Evolutionary conservation across 2,329 filamentous ascomycete genomes (phyloP).

Genomic region (Samsoniella hepiali): DNA sequence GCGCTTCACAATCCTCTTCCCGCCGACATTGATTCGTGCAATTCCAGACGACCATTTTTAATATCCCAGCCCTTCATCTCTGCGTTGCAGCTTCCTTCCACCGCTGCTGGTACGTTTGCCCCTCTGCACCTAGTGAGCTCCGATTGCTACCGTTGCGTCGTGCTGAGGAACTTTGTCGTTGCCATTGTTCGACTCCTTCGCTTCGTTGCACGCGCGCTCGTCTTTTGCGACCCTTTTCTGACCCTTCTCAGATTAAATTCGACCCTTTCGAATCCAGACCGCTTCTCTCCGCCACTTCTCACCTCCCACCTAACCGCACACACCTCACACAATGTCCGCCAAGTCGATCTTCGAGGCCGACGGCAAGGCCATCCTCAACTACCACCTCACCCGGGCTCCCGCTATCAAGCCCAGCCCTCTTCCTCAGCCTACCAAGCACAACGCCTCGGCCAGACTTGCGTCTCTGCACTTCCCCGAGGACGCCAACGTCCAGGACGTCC

Average conservation of each 20-base stretch:
- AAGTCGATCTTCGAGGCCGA: constrained; percentile 99
- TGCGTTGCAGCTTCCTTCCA: not conserved
- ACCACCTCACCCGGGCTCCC: constrained; percentile 95
- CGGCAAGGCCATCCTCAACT: constrained; percentile 99
- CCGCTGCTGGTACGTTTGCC: constrained; percentile 2
- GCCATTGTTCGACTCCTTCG: not conserved
- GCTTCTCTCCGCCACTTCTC: constrained; percentile 19
- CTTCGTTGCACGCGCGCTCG: not conserved
- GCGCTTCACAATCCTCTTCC: constrained; percentile 7
- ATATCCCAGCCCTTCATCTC: not conserved
- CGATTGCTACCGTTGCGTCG: not conserved
- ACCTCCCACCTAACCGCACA: constrained; percentile 26
- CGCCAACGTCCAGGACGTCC: constrained; percentile 74
- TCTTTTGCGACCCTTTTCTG: constrained; percentile 14
- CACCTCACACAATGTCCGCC: constrained; percentile 47
- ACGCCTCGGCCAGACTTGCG: constrained; percentile 84
- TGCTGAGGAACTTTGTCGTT: not conserved
- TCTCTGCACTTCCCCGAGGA: constrained; percentile 92
- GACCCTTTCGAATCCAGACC: not conserved
- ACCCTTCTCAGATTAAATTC: constrained; percentile 4
- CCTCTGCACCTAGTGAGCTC: not conserved
- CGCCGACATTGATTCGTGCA: not conserved
- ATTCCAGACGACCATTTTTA: not conserved
- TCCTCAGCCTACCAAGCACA: constrained; percentile 79
- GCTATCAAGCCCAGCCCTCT: constrained; percentile 98